Evolutionary conservation across 305 asterid genomes (phyloP), one percentile per base, ranked within the genome.

Genomic region (Euphrasia arctica): DNA sequence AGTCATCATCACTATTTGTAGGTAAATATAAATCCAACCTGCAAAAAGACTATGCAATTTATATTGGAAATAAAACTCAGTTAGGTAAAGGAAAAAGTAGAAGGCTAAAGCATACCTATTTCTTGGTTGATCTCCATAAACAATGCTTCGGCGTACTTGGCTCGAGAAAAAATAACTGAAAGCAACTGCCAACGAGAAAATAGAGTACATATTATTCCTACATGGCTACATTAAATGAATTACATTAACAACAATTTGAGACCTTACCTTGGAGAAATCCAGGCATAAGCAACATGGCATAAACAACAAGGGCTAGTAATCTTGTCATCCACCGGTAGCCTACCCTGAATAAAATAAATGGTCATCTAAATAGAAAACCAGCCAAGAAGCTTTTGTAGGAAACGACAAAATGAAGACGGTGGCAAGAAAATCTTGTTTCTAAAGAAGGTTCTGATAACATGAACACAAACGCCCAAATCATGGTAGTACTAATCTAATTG

Each of bases 11-110:
- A 18, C 59, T 63, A 59, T 70, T 70, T 68, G 66, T 59, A 14
- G 98, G 99, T 75, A 94, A 80, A 83, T 87, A 91, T 62, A 94
- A 75, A 90, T 94, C 99, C 83, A 91, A 72, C 80, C 99, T 94
- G 95, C 60, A 71, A 79, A 39, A 39, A 48, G 15, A 56, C 42
- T n/a, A n/a, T 56, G 42, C 27, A 39, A 54, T 60, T 62, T 56
- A 51, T 31, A 60, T 62, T 64, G 61, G 70, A 55, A 51, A 59
- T 39, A 60, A 73, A 34, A 57, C 58, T 52, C 45, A 43, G 69
- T 27, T 8, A 70, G 62, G 69, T 27, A 42, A 11, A 64, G 12
- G 50, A 64, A 43, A 56, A 57, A 52, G 42, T 13, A 51, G 28
- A 11, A 14, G 54, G 51, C 41, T 28, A 42, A 56, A 28, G 36